Evolutionary conservation across 2,329 filamentous ascomycete genomes (phyloP), one percentile per base, ranked within the genome.

Genomic region (Botrytis cinerea): DNA sequence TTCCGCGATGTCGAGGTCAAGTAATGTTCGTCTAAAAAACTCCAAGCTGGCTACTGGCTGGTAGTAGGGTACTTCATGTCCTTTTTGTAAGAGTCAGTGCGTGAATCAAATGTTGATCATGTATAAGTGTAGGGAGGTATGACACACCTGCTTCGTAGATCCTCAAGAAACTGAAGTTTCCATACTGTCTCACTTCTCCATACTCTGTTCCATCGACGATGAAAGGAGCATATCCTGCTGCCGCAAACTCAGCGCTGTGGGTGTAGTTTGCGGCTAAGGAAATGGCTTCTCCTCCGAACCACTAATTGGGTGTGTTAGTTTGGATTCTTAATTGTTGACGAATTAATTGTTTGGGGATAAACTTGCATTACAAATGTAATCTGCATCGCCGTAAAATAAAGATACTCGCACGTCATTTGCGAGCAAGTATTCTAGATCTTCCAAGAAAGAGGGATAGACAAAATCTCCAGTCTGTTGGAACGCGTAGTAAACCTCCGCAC

Each of bases 121-220:
- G 14, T 9, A 22, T n/a, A 12, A 40, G 14, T 40, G 38, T 38
- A n/a, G 35, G 8, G 7, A 43, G n/a, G 43, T 14, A 63, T 68
- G 20, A 72, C 40, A 32, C 54, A 75, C 74, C 67, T 61, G 74
- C 75, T 72, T 80, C 75, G 43, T 77, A 84, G 2, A 79, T 59
- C 32, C 78, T 70, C 12, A 76, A 35, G 64, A 79, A 79, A 2
- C 75, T 76, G 43, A 80, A 79, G 72, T 90, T 90, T 20, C 88
- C 88, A 75, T 85, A 88, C 78, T 91, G 88, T 9, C 88, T 84
- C 0, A 90, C 89, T 75, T 86, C 84, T 16, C 89, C 89, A 82
- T 88, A 82, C 84, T 86, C 82, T 16, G 83, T 83, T 22, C 83
- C 84, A 75, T 89, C 86, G 16, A 90, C 86, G 4, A 86, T 77